phyloP scores from a whole-genome alignment of 225 moss, liverwort and hornwort genomes.

The Bryoerythrophyllum caledonicum region DNA sequence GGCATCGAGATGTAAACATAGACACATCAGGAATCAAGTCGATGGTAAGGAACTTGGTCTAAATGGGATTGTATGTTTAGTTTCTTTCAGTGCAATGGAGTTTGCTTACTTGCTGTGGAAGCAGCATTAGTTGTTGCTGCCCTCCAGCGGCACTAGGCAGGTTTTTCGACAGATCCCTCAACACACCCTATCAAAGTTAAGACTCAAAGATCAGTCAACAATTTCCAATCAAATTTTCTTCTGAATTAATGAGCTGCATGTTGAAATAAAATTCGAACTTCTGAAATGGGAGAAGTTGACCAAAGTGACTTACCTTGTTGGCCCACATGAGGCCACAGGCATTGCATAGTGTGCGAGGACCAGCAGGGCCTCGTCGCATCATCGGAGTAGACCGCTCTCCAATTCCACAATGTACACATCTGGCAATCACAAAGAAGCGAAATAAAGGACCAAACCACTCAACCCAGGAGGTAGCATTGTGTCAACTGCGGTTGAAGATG shows the following conservation, averaged over 20 bases:
- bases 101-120: constrained; percentile 67
- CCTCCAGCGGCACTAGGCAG: constrained; percentile 56
- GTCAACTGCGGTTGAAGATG: not conserved
- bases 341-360: constrained; percentile 77
- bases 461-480: not conserved
- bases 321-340: constrained; percentile 92
- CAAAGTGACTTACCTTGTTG: constrained; percentile 60
- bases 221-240: not conserved
- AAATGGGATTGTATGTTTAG: not conserved
- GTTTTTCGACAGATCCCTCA: constrained; percentile 78
- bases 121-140: constrained; percentile 80
- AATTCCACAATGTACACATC: constrained; percentile 89
- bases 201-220: constrained; percentile 3
- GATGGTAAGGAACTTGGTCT: not conserved
- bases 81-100: not conserved
- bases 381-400: constrained; percentile 86
- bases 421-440: constrained; percentile 36
- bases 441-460: not conserved
- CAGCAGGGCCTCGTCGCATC: constrained; percentile 84
- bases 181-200: constrained; percentile 54
- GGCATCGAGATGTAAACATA: not conserved
- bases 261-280: not conserved
- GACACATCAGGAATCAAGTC: not conserved
- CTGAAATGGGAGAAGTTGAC: not conserved
- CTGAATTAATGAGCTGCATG: not conserved